Evolutionary conservation across 495 filamentous ascomycete species (phyloP).

Genomic region (Penicillium parvum): DNA sequence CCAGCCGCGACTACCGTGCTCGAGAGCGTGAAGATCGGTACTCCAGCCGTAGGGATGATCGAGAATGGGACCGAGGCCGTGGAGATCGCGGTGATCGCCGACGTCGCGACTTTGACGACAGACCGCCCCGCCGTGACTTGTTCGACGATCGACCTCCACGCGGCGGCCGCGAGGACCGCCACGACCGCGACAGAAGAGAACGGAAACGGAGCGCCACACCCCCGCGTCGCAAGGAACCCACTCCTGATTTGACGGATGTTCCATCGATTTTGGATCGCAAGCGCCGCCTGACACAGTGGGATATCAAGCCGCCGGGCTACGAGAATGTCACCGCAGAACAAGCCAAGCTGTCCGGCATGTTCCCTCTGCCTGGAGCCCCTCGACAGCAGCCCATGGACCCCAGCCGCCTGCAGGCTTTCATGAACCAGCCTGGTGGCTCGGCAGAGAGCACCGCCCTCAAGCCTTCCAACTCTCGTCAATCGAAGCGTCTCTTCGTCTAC

Average conservation of each 20-base stretch:
- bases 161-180: conserved; percentile 25
- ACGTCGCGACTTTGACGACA: conserved; percentile 27
- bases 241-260: conserved; percentile 87
- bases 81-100: conserved; percentile 33
- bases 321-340: conserved; percentile 99
- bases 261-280: conserved; percentile 73
- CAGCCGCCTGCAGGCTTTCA: conserved; percentile 88
- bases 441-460: conserved; percentile 76
- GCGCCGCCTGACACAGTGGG: conserved; percentile 94
- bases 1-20: conserved; percentile 84
- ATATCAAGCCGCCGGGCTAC: conserved; percentile 97
- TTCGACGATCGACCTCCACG: conserved; percentile 27
- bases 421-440: conserved; percentile 77
- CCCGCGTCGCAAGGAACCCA: conserved; percentile 87
- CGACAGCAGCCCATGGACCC: conserved; percentile 97
- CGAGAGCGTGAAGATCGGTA: conserved; percentile 78
- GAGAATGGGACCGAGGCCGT: conserved; percentile 43
- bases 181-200: conserved; percentile 47
- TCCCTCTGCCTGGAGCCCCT: conserved; percentile 92
- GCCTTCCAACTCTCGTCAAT: conserved; percentile 86
- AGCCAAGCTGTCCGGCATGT: conserved; percentile 98
- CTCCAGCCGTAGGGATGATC: conserved; percentile 47
- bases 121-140: conserved; percentile 26
- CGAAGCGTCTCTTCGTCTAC: conserved; percentile 82
- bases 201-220: conserved; percentile 75